Evolutionary conservation across 805 yeast species (phyloP), one percentile per base, ranked within the genome.

Genomic region (Ogataea degrootiae): DNA sequence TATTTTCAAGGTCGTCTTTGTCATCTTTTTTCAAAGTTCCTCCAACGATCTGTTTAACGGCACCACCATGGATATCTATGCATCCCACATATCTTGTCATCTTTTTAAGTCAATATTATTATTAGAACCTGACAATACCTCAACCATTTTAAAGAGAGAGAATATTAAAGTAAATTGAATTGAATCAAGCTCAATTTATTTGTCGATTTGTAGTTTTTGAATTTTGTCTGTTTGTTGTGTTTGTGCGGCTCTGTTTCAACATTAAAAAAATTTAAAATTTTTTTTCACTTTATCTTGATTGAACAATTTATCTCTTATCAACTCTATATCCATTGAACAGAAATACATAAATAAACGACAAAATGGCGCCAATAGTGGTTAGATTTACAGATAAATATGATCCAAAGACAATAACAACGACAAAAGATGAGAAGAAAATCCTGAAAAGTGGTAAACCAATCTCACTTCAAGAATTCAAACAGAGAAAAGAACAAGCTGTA

Each of bases 1-100:
- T 46, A 46, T 72, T 77, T 5, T 67, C 61, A 14, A 69, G 61
- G 35, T 61, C 60, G 8, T 65, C 59, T n/a, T 65, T 66, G 53
- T 80, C 83, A 49, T 82, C 84, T 11, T 71, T 69, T 0, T 76
- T 73, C 19, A 94, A 71, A 0, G 97, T 86, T 0, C 97, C 96
- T 6, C 99, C 99, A 1, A 94, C 97, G 45, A 94, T 94, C 65
- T 94, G 99, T 61, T 94, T 94, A 51, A 94, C 99, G 56, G 87
- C 85, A 2, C 99, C 99, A 7, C 85, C 78, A 66, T 94, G 99
- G 49, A 94, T 82, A 63, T 94, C 99, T 36, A 94, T 92, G 61
- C 99, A 94, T 0, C 97, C 98, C 59, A 91, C 79, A 68, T 88
- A 94, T 44, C 76, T 75, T 0, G 97, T 91, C 97, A 91, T 90